Evolutionary conservation across 2,329 filamentous ascomycete species (phyloP).

Genomic region (Colletotrichum spaethianum): DNA sequence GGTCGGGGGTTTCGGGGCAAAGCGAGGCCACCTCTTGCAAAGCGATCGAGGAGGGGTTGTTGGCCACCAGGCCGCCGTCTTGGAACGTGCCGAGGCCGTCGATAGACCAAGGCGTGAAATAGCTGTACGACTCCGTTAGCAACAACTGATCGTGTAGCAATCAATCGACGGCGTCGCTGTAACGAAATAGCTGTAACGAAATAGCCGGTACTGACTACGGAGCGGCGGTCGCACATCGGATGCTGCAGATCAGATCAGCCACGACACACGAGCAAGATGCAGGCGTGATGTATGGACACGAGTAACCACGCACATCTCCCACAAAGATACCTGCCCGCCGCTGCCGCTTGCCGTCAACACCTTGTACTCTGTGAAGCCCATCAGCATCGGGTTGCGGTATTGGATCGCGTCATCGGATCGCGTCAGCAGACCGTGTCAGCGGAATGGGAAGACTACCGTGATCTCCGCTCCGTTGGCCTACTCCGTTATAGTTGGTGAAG

Average conservation of each 20-base stretch:
- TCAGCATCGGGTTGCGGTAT: background rate
- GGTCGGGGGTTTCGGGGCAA: constrained; percentile 30
- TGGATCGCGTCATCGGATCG: background rate
- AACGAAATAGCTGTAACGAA: no score
- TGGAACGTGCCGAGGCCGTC: constrained; percentile 38
- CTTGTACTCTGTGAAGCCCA: background rate
- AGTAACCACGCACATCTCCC: background rate
- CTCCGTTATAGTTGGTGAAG: constrained; percentile 30
- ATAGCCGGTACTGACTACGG: background rate
- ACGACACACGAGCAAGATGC: background rate
- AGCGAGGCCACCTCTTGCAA: constrained; percentile 40
- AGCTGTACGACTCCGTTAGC: constrained; percentile 1
- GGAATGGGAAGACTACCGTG: background rate
- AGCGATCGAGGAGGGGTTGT: constrained; percentile 44
- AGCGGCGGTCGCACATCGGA: constrained; percentile 1
- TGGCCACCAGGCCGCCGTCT: constrained; percentile 43
- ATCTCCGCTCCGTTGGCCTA: background rate
- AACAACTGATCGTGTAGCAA: background rate
- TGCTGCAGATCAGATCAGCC: background rate
- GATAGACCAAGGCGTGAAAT: constrained; percentile 30
- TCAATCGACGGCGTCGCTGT: background rate
- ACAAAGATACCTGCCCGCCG: background rate
- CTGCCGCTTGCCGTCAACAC: background rate
- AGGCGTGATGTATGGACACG: background rate
- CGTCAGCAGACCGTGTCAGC: background rate